phyloP scores from a whole-genome alignment of 2,329 filamentous ascomycete genomes.

The Aspergillus glaucus region DNA sequence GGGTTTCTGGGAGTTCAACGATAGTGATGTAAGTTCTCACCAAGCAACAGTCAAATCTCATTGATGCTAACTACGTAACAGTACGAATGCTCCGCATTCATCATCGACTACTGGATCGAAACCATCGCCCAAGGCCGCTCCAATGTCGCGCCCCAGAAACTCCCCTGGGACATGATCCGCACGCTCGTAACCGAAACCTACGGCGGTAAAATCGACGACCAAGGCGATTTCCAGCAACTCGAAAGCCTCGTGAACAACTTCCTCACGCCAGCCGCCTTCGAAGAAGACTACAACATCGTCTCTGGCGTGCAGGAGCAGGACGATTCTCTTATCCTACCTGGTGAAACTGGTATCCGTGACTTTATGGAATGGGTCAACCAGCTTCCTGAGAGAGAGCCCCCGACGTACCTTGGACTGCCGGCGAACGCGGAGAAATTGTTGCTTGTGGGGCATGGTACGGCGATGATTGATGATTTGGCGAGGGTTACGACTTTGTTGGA shows the following conservation, averaged over 20 bases:
- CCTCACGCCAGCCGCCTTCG: conserved; percentile 82
- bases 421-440: conserved; percentile 95
- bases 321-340: conserved; percentile 65
- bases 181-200: conserved; percentile 91
- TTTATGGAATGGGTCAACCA: conserved; percentile 89
- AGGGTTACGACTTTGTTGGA: conserved; percentile 83
- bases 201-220: conserved; percentile 93
- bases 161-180: conserved; percentile 94
- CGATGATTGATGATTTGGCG: conserved; percentile 75
- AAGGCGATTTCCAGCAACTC: conserved; percentile 72
- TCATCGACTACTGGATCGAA: conserved; percentile 93
- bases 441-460: conserved; percentile 77
- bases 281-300: conserved; percentile 85
- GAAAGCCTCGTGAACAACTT: conserved; percentile 66
- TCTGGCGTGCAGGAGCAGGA: conserved; percentile 53
- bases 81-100: conserved; percentile 96
- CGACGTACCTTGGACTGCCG: conserved; percentile 87
- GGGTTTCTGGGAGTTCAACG: conserved; percentile 99
- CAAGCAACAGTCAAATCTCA: background rate
- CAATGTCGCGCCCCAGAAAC: conserved; percentile 87
- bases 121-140: conserved; percentile 73
- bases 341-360: conserved; percentile 73
- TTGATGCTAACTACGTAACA: conserved; percentile 34
- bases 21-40: conserved; percentile 78
- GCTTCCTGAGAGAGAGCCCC: conserved; percentile 89